These are phyloP conservation scores for Kalmusia sp. DNA, from an alignment of 2,329 filamentous ascomycete species.

Conservation along the genomic window DNA sequence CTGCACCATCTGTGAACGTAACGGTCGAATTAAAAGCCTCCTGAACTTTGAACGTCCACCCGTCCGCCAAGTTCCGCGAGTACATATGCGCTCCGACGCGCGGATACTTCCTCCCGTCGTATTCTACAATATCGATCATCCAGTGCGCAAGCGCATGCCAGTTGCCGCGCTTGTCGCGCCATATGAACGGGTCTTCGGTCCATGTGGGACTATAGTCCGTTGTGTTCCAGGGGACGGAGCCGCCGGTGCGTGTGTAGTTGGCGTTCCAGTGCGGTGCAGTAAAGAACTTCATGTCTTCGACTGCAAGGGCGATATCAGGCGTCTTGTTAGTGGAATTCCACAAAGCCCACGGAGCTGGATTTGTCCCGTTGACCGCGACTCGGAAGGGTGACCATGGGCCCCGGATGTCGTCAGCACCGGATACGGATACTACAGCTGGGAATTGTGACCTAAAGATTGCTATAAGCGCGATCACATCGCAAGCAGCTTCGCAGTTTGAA, in stretches of 20 bases:
- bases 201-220: constrained; percentile 24
- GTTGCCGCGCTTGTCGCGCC: constrained; percentile 46
- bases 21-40: constrained; percentile 39
- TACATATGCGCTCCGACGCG: constrained; percentile 45
- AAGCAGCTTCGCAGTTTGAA: no score
- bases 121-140: constrained; percentile 39
- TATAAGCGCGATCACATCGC: neutral
- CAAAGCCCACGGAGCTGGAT: constrained; percentile 52
- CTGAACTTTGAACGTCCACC: constrained; percentile 42
- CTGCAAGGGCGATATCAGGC: constrained; percentile 38
- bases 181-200: constrained; percentile 46
- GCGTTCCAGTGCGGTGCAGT: constrained; percentile 32
- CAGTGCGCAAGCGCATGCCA: constrained; percentile 46
- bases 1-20: constrained; percentile 50
- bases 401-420: constrained; percentile 16
- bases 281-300: constrained; percentile 49
- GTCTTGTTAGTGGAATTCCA: constrained; percentile 36
- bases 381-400: constrained; percentile 23
- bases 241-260: constrained; percentile 30
- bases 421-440: constrained; percentile 27
- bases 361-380: constrained; percentile 44
- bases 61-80: constrained; percentile 31
- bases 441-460: constrained; percentile 1
- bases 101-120: constrained; percentile 33
- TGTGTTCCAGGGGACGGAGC: constrained; percentile 25